Percentiles rank a stretch among this genome's conserved stretches.
Evolutionary conservation across 2,329 filamentous ascomycete species (phyloP).

Genomic region (Penicillium aurantiogriseum): DNA sequence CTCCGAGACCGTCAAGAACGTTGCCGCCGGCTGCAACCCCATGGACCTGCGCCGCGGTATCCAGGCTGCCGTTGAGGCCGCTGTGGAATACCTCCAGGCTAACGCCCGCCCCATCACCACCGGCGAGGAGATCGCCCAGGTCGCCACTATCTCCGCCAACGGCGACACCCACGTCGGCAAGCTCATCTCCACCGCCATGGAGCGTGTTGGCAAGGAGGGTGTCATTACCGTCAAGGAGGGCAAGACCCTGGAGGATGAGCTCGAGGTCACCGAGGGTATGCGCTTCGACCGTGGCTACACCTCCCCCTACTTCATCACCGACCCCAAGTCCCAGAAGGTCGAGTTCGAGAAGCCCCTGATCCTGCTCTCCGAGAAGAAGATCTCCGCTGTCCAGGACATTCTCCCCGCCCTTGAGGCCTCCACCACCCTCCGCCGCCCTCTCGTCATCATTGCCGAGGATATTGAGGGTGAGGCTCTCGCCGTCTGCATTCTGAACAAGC

Average conservation of each 20-base stretch:
- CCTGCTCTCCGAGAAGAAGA: constrained; percentile 99
- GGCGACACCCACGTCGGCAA: constrained; percentile 92
- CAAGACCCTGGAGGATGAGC: constrained; percentile 96
- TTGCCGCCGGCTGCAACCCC: constrained; percentile 97
- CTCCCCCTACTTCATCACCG: constrained; percentile 99
- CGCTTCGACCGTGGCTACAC: constrained; percentile 98
- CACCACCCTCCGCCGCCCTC: constrained; percentile 88
- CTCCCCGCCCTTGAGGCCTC: constrained; percentile 97
- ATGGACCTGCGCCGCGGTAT: constrained; percentile 98
- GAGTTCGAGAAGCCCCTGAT: constrained; percentile 99
- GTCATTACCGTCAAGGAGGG: constrained; percentile 99
- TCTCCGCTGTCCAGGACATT: constrained; percentile 98
- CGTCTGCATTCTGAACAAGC: constrained; percentile 99
- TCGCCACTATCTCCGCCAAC: constrained; percentile 97
- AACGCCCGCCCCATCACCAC: constrained; percentile 99
- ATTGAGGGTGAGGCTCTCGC: constrained; percentile 98
- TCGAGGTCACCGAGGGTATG: constrained; percentile 99
- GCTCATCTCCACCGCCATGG: constrained; percentile 97
- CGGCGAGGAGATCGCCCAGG: constrained; percentile 93
- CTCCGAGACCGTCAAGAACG: constrained; percentile 99
- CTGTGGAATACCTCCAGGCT: constrained; percentile 88
- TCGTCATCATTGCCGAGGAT: constrained; percentile 98
- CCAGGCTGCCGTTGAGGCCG: constrained; percentile 91
- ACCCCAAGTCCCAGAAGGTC: constrained; percentile 96
- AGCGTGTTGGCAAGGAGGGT: constrained; percentile 99